These are phyloP conservation scores for Corylus heterophylla DNA, from an alignment of 306 rosid species.

Conservation along the genomic window DNA sequence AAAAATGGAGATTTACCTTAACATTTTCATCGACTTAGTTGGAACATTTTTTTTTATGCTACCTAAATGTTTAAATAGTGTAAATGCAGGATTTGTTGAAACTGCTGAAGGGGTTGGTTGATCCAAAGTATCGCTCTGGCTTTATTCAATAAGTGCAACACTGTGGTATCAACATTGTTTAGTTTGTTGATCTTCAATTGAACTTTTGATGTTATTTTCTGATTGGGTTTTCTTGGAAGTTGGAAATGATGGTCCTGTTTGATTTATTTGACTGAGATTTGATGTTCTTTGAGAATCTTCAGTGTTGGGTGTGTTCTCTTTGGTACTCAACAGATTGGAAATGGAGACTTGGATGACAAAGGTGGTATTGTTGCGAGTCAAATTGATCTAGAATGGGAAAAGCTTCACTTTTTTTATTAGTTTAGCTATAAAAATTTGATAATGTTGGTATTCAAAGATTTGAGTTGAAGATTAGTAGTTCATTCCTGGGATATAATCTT, in stretches of 20 bases:
- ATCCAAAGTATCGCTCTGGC: no score
- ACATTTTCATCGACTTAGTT: no score
- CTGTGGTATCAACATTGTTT: slow-evolving; percentile 15
- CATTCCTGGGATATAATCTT: neutral
- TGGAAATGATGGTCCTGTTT: neutral
- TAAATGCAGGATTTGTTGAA: no score
- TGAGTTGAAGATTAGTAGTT: slow-evolving; percentile 1
- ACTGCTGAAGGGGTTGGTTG: no score
- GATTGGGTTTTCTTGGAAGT: neutral
- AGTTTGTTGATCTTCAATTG: neutral
- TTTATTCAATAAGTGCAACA: neutral
- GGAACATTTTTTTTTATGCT: no score
- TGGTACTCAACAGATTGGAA: neutral
- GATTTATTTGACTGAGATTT: neutral
- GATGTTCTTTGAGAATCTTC: neutral
- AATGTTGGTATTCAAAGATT: neutral
- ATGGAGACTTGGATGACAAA: neutral
- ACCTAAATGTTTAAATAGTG: no score
- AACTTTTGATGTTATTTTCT: neutral
- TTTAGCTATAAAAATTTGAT: neutral
- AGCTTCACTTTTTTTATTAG: neutral
- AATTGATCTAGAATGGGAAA: neutral
- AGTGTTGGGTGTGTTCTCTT: neutral
- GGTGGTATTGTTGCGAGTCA: neutral
- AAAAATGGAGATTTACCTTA: neutral